Base-by-base conservation (phyloP, 352 stramenopile genomes). In the Phytopythium cucurbitacearum region DNA sequence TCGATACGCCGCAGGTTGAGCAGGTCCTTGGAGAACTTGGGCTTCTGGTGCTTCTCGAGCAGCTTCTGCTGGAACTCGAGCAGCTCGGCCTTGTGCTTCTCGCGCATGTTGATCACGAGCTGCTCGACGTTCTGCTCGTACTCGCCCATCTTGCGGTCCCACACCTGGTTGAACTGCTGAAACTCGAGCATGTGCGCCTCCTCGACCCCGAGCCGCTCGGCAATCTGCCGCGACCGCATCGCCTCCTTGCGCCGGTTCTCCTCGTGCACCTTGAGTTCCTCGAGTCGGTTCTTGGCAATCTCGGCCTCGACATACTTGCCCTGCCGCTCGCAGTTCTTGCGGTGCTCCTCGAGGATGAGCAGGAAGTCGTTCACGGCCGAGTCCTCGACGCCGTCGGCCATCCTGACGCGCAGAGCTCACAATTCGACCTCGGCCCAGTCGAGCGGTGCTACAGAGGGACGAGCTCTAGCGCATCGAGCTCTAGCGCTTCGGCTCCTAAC, bases 171-270 rank as follows among this genome's bases (percentile, higher is more conserved):
- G 57, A 98, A 98, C 67, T 98, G 91, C 76, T 98, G 94, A 62
- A 98, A 98, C 76, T 99, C 95, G 44, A 98, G 85, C 93, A 98
- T 98, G 68, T 98, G 95, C n/a, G 95, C 91, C 62, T 99, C 95
- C 57, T 99, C 94, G 10, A 99, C 87, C 33, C 91, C 95, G 3
- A 98, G 65, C 4, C 89, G 79, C 60, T 99, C 95, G 33, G 93
- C 90, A 43, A 98, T 97, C 67, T 98, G 94, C 45, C 94, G 75
- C 21, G 89, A 97, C 34, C 94, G 86, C 87, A 98, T 97, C n/a
- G 91, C 89, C 62, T 98, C 94, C 62, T 88, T 89, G 32, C 90
- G 76, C 53, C 95, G 72, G 67, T 98, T 99, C 55, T 98, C 91
- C 56, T 98, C 95, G 58, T 98, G 94, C 54, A 98, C 78, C 61